Evolutionary conservation across 805 yeast species (phyloP).

Genomic region (Candida ficus): DNA sequence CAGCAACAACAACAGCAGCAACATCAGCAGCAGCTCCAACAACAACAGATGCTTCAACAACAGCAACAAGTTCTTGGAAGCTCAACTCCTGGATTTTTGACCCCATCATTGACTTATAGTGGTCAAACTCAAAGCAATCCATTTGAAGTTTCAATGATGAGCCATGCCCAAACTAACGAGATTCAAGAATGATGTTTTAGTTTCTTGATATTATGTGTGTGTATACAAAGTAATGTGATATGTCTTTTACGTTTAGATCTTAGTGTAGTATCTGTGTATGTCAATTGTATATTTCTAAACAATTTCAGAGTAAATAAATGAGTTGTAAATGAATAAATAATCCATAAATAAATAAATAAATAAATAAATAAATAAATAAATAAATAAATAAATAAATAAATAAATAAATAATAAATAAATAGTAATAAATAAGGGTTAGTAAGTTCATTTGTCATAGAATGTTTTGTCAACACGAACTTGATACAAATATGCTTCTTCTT

Average conservation of each 20-base stretch:
- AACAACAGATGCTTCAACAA: neutral
- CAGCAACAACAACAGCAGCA: neutral
- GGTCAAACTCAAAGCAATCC: constrained; percentile 15
- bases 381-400: constrained; percentile 1
- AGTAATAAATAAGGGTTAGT: constrained; percentile 1
- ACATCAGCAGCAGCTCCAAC: neutral
- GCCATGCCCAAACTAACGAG: constrained; percentile 5
- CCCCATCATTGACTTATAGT: constrained; percentile 5
- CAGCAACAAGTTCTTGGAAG: neutral
- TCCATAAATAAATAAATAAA: neutral
- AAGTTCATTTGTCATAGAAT: constrained; percentile 8
- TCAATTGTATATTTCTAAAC: no score
- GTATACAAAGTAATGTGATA: neutral
- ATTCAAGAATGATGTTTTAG: constrained; percentile 2
- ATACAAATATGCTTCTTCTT: constrained; percentile 34
- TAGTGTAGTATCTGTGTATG: no score
- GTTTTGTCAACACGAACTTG: constrained; percentile 39
- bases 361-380: neutral
- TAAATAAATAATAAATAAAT: constrained; percentile 1
- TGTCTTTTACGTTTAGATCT: neutral
- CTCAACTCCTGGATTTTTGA: neutral
- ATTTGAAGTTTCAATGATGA: constrained; percentile 22
- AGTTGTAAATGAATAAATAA: no score
- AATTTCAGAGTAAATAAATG: no score
- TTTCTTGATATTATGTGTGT: neutral